Percentiles rank a stretch among this genome's conserved stretches.
These are phyloP conservation scores for Euphrasia confusa DNA, from an alignment of 257 asterid species.

Conservation along the genomic window DNA sequence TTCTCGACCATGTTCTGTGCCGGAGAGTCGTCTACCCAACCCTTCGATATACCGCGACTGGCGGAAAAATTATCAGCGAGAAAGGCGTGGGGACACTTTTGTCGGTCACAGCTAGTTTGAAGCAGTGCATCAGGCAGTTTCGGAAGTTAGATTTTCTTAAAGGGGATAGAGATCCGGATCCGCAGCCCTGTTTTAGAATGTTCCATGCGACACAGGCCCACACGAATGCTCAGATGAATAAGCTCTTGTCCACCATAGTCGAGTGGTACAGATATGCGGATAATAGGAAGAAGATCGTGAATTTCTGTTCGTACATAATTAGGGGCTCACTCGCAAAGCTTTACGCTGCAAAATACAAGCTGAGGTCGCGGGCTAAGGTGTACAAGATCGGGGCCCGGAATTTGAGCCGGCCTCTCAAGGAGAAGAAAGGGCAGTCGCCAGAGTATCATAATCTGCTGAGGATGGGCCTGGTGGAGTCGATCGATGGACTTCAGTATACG, in stretches of 20 bases:
- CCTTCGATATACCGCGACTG: constrained; percentile 87
- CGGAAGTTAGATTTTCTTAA: constrained; percentile 74
- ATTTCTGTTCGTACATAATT: constrained; percentile 83
- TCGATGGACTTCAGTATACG: constrained; percentile 86
- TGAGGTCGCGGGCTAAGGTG: constrained; percentile 92
- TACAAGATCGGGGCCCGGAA: constrained; percentile 79
- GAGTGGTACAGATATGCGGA: constrained; percentile 99
- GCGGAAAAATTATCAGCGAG: constrained; percentile 95
- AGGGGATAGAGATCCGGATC: constrained; percentile 97
- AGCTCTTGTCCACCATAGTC: constrained; percentile 76
- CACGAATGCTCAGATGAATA: constrained; percentile 97
- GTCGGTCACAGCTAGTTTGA: constrained; percentile 94
- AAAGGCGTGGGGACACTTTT: constrained; percentile 91
- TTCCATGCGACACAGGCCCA: constrained; percentile 98
- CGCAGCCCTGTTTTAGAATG: constrained; percentile 98
- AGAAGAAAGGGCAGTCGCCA: constrained; percentile 90
- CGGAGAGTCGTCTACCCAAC: constrained; percentile 96
- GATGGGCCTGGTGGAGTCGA: constrained; percentile 95
- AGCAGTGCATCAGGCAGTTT: constrained; percentile 86
- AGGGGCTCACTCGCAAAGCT: constrained; percentile 98
- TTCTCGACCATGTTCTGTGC: constrained; percentile 92
- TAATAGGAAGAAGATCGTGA: constrained; percentile 88
- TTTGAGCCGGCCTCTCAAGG: constrained; percentile 87
- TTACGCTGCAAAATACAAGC: constrained; percentile 95
- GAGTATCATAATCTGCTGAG: constrained; percentile 83